Evolutionary conservation across 345 rosid species (phyloP).

Genomic region (Punica granatum): DNA sequence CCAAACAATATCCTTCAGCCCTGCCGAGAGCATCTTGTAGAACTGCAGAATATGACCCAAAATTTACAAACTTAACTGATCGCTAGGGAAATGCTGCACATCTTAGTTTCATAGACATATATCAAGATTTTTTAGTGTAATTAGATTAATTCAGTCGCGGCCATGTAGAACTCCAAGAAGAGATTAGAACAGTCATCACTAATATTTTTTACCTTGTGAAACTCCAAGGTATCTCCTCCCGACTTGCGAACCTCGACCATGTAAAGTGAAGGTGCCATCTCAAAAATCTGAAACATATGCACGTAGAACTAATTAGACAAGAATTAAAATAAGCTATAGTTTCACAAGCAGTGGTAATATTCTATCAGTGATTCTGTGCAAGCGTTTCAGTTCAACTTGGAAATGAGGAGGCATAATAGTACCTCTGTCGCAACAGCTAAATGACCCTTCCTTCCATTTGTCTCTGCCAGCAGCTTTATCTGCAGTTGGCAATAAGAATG

Average conservation of each 20-base stretch:
- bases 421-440: constrained; percentile 82
- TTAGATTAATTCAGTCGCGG: too few relatives aligned
- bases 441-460: constrained; percentile 92
- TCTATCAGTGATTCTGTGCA: background rate
- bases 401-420: constrained; percentile 4
- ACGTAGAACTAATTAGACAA: background rate
- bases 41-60: constrained; percentile 32
- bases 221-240: constrained; percentile 85
- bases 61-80: background rate
- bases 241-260: constrained; percentile 86
- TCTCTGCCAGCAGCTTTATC: constrained; percentile 81
- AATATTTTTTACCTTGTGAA: constrained; percentile 49
- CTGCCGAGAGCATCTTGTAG: constrained; percentile 63
- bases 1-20: constrained; percentile 84
- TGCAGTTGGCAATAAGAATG: constrained; percentile 13
- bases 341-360: background rate
- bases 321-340: background rate
- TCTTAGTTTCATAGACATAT: background rate
- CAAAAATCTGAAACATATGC: constrained; percentile 43
- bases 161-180: background rate
- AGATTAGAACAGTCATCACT: background rate
- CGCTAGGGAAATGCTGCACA: background rate
- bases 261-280: constrained; percentile 84
- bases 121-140: background rate
- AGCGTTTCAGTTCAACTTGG: background rate